These are phyloP conservation scores for Piper longum DNA, from an alignment of 164 flowering plant species.

Conservation along the genomic window DNA sequence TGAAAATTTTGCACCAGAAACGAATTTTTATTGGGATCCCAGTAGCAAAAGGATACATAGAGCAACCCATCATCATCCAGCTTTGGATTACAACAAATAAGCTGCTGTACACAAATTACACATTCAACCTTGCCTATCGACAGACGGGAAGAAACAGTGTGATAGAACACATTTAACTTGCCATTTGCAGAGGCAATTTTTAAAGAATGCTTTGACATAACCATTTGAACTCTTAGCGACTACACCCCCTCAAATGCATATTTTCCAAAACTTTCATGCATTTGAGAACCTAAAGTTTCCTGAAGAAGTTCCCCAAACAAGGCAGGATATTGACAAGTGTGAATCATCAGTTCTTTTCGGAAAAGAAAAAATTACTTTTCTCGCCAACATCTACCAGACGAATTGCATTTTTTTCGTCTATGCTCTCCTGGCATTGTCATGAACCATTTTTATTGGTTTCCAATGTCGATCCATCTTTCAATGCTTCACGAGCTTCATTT, in stretches of 20 bases:
- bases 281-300: too few relatives aligned
- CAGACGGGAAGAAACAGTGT: neutral
- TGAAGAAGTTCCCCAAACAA: neutral
- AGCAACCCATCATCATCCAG: slow-evolving; percentile 1
- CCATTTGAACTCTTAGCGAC: too few relatives aligned
- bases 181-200: too few relatives aligned
- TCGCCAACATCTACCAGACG: neutral
- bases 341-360: neutral
- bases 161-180: too few relatives aligned
- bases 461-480: slow-evolving; percentile 59
- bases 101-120: slow-evolving; percentile 31
- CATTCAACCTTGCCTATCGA: slow-evolving; percentile 1
- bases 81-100: slow-evolving; percentile 9
- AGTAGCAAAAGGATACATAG: too few relatives aligned
- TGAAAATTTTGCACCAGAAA: too few relatives aligned
- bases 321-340: neutral
- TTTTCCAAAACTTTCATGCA: too few relatives aligned
- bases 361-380: neutral
- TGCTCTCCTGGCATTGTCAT: slow-evolving; percentile 4
- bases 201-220: slow-evolving; percentile 5
- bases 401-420: neutral
- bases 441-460: slow-evolving; percentile 37
- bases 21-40: too few relatives aligned
- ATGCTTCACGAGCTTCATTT: slow-evolving; percentile 59
- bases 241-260: too few relatives aligned